Evolutionary conservation across 371 early-diverging fungal species (phyloP), one percentile per base, ranked within the genome.

Genomic region (Apophysomyces elegans): DNA sequence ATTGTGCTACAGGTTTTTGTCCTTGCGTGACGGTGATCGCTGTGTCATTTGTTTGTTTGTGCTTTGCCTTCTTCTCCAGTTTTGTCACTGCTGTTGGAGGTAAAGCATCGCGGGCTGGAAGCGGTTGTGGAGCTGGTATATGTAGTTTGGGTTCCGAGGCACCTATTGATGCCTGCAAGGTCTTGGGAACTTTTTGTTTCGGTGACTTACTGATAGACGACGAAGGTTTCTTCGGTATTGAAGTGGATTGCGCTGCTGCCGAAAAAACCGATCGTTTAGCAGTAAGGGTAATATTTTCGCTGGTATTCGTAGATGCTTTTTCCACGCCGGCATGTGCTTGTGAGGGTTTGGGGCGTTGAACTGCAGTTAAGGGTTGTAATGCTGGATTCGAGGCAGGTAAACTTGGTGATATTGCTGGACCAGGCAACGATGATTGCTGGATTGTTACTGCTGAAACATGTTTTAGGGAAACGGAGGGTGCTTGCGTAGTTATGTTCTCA

Each of bases 181-280:
- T 21, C 54, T 50, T 50, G 54, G 21, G 9, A 50, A 50, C 54
- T 21, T 50, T 50, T 21, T n/a, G n/a, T 50, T 50, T 50, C 21
- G 54, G 32, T 18, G 21, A 50, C 21, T 5, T 50, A 50, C 21
- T 50, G 21, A 11, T 9, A 21, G 18, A 21, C 21, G 21, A 4
- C 4, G 54, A 7, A 7, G 54, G 9, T 9, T 21, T 50, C 9
- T 21, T 32, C 7, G 11, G 16, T 21, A 50, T 9, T 9, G 54
- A 1, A 21, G 21, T 5, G 9, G 54, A 4, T 21, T 21, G 21
- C 1, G 11, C n/a, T 7, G 54, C 21, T 50, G 35, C 21, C 21
- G 54, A 26, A 26, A 21, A 21, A 32, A 26, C n/a, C 1, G 54
- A 9, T 21, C 21, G 5, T 21, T 50, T 50, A 9, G 54, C 18